Evolutionary conservation across 2,329 filamentous ascomycete genomes (phyloP), one percentile per base, ranked within the genome.

Genomic region (Trichoderma brevicompactum): DNA sequence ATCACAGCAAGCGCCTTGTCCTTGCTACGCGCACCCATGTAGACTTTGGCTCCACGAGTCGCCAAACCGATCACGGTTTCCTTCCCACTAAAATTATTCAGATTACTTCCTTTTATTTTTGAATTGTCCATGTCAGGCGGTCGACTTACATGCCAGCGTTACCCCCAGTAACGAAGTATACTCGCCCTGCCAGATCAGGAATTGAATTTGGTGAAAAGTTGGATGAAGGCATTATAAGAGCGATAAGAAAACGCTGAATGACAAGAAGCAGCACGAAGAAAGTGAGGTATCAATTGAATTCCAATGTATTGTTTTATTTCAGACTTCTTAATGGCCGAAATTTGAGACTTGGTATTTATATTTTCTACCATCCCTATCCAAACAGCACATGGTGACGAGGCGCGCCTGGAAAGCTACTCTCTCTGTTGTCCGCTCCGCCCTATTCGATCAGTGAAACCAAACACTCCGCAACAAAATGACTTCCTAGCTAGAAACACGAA

Each of bases 111-210:
- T 34, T 0, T 44, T 2, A 2, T 36, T 19, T 3, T 17, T 36
- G 12, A 38, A 36, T 23, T 23, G 3, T 15, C 5, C 8, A 38
- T 38, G 19, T 17, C n/a, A 38, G 17, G 36, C 1, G 2, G 28
- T 52, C n/a, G 61, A 75, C 77, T 70, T 70, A 79, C 79, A 81
- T 79, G 70, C 80, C 80, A 10, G 79, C 75, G 65, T 81, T 81
- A 0, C 79, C 79, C 46, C 79, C 80, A 13, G 80, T 82, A 66
- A 82, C 78, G 53, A 82, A 73, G 64, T 74, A 81, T 13, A 81
- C 76, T 70, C 78, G 80, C 28, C 77, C 79, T 34, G 69, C 68
- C 53, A 83, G 78, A 65, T 78, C 70, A 8, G 80, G 79, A n/a
- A 82, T 76, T 58, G 72, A 73, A 40, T 79, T 74, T 8, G 77